These are phyloP conservation scores for Larix kaempferi DNA, from an alignment of 75 land plant genomes.

Conservation along the genomic window DNA sequence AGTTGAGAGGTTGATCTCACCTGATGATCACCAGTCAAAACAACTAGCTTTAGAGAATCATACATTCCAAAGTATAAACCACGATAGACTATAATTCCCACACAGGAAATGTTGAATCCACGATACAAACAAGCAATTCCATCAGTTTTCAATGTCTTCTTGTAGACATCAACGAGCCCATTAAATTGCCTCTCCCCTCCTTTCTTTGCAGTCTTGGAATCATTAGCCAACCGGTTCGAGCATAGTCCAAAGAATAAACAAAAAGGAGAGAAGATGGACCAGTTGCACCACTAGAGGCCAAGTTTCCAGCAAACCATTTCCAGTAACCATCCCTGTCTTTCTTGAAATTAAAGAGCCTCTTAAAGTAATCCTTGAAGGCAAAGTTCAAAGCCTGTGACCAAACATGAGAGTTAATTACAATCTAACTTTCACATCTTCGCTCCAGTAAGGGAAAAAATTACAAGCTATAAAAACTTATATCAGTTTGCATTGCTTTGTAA, in stretches of 20 bases:
- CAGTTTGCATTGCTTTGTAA: no score
- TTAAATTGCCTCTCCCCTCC: slow-evolving; percentile 50
- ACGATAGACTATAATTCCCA: slow-evolving; percentile 43
- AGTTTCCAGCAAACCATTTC: slow-evolving; percentile 55
- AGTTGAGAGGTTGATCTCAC: no score
- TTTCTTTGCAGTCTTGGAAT: slow-evolving; percentile 47
- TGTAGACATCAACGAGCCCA: slow-evolving; percentile 49
- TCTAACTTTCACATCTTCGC: no score
- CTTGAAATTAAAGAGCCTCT: slow-evolving; percentile 48
- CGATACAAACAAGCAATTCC: slow-evolving; percentile 46
- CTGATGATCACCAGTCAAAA: slow-evolving; percentile 63
- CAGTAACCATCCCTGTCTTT: slow-evolving; percentile 64
- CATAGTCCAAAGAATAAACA: slow-evolving; percentile 57
- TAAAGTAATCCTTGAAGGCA: slow-evolving; percentile 61
- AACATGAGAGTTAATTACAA: no score
- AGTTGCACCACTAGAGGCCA: slow-evolving; percentile 55
- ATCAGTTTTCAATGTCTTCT: slow-evolving; percentile 31
- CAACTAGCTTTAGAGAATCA: slow-evolving; percentile 44
- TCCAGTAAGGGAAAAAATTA: no score
- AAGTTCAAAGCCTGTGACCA: slow-evolving; percentile 64
- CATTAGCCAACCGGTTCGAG: slow-evolving; percentile 47
- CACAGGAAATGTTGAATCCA: slow-evolving; percentile 45
- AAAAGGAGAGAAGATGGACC: slow-evolving; percentile 51
- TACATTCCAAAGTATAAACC: slow-evolving; percentile 57
- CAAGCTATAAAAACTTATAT: no score